Percentiles rank a stretch among this genome's conserved stretches.
These are phyloP conservation scores for Rhodotorula graminis DNA, from an alignment of 768 basidiomycete genomes.

Conservation along the genomic window DNA sequence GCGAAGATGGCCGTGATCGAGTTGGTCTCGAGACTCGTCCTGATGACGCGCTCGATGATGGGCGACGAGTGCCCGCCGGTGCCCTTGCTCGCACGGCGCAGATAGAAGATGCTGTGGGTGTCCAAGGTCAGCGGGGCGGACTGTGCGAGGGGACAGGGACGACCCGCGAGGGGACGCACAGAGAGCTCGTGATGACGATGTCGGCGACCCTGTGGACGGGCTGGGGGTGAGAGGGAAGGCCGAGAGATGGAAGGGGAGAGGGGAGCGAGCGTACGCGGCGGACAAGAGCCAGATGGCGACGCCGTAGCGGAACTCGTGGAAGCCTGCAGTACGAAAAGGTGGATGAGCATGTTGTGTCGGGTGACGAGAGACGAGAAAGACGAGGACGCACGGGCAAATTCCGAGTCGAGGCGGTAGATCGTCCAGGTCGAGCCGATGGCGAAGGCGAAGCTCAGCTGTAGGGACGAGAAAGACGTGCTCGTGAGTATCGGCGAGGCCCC, in stretches of 20 bases:
- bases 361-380: background rate
- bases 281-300: slow-evolving; percentile 6
- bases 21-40: slow-evolving; percentile 5
- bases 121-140: too few relatives aligned
- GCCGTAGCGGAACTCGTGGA: slow-evolving; percentile 16
- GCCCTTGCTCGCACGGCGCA: background rate
- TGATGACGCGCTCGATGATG: slow-evolving; percentile 15
- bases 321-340: background rate
- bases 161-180: too few relatives aligned
- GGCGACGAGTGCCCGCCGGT: background rate
- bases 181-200: slow-evolving; percentile 20
- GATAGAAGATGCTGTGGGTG: background rate
- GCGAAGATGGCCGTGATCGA: slow-evolving; percentile 14
- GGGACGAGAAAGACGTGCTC: too few relatives aligned
- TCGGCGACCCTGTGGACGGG: slow-evolving; percentile 18
- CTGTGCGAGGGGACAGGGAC: too few relatives aligned
- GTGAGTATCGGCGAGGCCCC: too few relatives aligned
- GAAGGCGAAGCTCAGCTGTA: background rate
- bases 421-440: slow-evolving; percentile 13
- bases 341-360: background rate
- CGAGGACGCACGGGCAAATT: background rate
- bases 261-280: background rate
- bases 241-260: too few relatives aligned
- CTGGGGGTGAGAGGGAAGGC: background rate
- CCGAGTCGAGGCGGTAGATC: slow-evolving; percentile 16